Percentiles rank a stretch among this genome's conserved stretches.
These are phyloP conservation scores for Cornus controversa DNA, from an alignment of 148 eudicot species.

Conservation along the genomic window DNA sequence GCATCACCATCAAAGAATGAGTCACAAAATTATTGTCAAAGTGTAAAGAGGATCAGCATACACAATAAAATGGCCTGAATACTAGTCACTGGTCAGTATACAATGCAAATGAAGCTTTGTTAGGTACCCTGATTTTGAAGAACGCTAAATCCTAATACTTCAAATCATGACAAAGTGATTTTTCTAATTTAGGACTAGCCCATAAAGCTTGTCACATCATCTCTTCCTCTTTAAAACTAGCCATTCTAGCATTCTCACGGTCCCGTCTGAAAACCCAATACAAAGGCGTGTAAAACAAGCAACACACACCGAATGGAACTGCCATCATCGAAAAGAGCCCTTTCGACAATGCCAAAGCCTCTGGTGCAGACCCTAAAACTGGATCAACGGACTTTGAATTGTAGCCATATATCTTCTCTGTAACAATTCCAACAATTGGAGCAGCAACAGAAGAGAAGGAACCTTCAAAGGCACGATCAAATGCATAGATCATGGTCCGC, in stretches of 20 bases:
- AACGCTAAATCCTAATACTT: neutral
- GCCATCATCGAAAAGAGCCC: conserved; percentile 95
- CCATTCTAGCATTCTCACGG: conserved; percentile 65
- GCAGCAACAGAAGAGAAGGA: conserved; percentile 97
- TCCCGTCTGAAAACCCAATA: conserved; percentile 66
- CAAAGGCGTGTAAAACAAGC: conserved; percentile 80
- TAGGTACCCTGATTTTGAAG: neutral
- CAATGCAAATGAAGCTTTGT: neutral
- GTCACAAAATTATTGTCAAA: neutral
- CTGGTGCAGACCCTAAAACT: conserved; percentile 51
- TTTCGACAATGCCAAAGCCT: conserved; percentile 80
- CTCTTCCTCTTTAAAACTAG: conserved; percentile 56
- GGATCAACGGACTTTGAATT: conserved; percentile 64
- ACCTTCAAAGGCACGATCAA: conserved; percentile 87
- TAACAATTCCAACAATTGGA: conserved; percentile 84
- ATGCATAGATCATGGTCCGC: conserved; percentile 95
- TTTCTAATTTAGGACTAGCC: too few species aligned
- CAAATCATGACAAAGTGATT: too few species aligned
- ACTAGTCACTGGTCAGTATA: neutral
- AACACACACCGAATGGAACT: conserved; percentile 83
- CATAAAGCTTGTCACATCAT: conserved; percentile 42
- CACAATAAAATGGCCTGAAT: neutral
- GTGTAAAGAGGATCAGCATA: neutral
- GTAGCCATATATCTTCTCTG: conserved; percentile 88
- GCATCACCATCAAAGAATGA: neutral